A percentile compares a stretch with the other conserved stretches of the same genome.
Conservation (phyloP, 2,329 filamentous ascomycete genomes). For the Trichoderma semiorbis region DNA sequence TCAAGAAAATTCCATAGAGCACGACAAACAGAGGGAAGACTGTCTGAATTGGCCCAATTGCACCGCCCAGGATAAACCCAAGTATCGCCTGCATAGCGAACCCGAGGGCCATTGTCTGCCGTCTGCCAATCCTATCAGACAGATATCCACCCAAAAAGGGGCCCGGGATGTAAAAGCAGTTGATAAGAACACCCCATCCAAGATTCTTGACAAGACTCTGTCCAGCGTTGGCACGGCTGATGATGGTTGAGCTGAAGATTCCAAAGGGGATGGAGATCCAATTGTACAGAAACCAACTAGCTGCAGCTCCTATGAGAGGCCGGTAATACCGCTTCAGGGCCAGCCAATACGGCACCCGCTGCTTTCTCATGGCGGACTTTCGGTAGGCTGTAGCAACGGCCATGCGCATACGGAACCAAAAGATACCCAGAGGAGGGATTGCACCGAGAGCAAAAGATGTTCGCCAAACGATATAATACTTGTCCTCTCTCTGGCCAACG, state of each 20-base stretch:
- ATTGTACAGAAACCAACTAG: conserved; percentile 53
- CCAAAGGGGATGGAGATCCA: conserved; percentile 54
- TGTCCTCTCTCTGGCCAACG: conserved; percentile 40
- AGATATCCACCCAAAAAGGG: conserved; percentile 46
- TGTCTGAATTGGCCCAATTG: conserved; percentile 41
- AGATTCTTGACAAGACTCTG: conserved; percentile 42
- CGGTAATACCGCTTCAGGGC: conserved; percentile 47
- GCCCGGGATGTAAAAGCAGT: conserved; percentile 49
- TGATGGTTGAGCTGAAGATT: conserved; percentile 53
- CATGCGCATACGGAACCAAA: conserved; percentile 53
- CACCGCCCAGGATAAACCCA: conserved; percentile 49
- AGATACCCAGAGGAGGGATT: conserved; percentile 47
- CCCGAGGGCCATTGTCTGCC: conserved; percentile 49
- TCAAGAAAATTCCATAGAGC: conserved; percentile 49
- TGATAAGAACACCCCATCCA: conserved; percentile 46
- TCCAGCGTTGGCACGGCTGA: conserved; percentile 38
- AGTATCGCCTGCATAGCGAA: conserved; percentile 44
- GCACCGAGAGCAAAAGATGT: conserved; percentile 48
- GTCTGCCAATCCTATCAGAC: conserved; percentile 47
- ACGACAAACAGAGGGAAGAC: conserved; percentile 50
- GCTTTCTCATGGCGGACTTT: conserved; percentile 44
- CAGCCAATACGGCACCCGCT: conserved; percentile 45
- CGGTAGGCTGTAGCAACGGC: conserved; percentile 47
- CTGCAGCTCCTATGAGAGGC: conserved; percentile 45
- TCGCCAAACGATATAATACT: conserved; percentile 48